Evolutionary conservation across 768 basidiomycete genomes (phyloP), one percentile per base, ranked within the genome.

Genomic region (Hypholoma sublateritium): DNA sequence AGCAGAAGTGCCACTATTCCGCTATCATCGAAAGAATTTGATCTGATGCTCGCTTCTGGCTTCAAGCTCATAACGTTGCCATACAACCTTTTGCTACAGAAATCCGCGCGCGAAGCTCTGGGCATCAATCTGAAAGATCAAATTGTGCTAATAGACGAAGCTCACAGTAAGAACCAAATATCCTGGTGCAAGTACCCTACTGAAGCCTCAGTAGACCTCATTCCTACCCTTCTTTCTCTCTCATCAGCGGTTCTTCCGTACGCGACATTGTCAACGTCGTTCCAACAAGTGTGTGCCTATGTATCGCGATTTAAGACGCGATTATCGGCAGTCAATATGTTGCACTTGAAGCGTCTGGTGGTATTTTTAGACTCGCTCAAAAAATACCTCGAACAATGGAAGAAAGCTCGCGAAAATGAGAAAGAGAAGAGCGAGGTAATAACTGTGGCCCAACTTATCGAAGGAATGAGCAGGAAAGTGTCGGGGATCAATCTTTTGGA

Each of bases 111-210:
- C 49, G 93, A 97, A 65, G 86, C 93, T 0, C 78, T 98, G 0
- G 90, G 90, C 2, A 95, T 99, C 56, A 83, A 92, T 65, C 74
- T 97, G 44, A 88, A 80, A 11, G 82, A 87, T 64, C 93, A 97
- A 64, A 78, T 98, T 16, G 83, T 99, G 28, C 80, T 98, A 21
- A 85, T 99, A 53, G 96, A 99, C 66, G 96, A 99, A 75, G 96
- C 96, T 0, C 96, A 99, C 71, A 98, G 93, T 95, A 64, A 56
- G 91, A 75, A 22, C 7, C 52, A 48, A 14, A 3, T 36, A 14
- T n/a, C 35, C 28, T 17, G n/a, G 3, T 2, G 17, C 39, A 14
- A 42, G 11, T 8, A 32, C 39, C 21, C n/a, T 41, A 22, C 34
- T 51, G 21, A 25, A 16, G 56, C 34, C 42, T 35, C 13, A 3